These are phyloP conservation scores for Bruguiera sexangula DNA, from an alignment of 345 rosid species.

Conservation along the genomic window DNA sequence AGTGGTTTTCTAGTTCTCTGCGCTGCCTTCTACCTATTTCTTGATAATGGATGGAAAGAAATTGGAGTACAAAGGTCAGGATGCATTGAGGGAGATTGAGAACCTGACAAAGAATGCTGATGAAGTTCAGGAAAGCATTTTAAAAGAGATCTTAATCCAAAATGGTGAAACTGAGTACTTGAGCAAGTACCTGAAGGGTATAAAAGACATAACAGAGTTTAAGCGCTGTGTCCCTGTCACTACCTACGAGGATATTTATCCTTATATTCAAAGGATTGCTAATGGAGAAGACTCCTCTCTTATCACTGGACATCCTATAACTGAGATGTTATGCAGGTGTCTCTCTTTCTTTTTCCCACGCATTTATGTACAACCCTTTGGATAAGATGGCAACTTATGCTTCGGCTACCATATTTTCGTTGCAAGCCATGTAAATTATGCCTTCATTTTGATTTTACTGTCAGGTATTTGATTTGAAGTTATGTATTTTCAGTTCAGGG, in stretches of 20 bases:
- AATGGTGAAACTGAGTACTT: constrained; percentile 55
- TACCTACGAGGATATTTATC: constrained; percentile 48
- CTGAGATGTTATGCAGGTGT: constrained; percentile 69
- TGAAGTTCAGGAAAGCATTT: constrained; percentile 41
- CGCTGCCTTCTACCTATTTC: background rate
- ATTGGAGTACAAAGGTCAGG: constrained; percentile 55
- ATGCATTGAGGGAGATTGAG: constrained; percentile 54
- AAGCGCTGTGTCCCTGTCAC: constrained; percentile 45
- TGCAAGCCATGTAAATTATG: background rate
- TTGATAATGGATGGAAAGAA: constrained; percentile 51
- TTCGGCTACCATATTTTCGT: no score
- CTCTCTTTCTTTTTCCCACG: background rate
- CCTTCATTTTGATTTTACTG: background rate
- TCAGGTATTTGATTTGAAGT: background rate
- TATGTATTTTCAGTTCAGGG: constrained; percentile 52
- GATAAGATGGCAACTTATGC: background rate
- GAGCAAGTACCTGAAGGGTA: constrained; percentile 42
- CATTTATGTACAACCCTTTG: background rate
- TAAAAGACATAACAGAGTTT: constrained; percentile 37
- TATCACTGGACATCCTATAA: constrained; percentile 48
- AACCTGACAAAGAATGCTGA: constrained; percentile 46
- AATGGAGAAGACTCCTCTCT: constrained; percentile 56
- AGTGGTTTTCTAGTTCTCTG: background rate
- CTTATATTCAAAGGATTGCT: constrained; percentile 61
- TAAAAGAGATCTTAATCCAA: constrained; percentile 42